Conservation (phyloP, 495 filamentous ascomycete genomes). For the Jackrogersella minutella region DNA sequence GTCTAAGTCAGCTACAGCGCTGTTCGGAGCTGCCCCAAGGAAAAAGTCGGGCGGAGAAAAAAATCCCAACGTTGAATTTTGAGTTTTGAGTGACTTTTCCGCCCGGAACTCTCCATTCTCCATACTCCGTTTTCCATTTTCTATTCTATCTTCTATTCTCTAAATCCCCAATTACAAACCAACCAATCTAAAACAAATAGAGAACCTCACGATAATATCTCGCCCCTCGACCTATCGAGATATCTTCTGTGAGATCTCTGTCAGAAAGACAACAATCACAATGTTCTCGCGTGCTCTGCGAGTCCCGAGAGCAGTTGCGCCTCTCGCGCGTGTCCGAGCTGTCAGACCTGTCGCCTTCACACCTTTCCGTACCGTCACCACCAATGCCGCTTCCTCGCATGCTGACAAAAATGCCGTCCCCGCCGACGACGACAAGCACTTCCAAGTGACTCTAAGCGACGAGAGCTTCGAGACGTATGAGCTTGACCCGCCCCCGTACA, state of each 20-base stretch:
- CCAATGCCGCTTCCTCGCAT: slow-evolving; percentile 90
- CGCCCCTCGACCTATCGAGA: slow-evolving; percentile 8
- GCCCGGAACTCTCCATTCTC: slow-evolving; percentile 39
- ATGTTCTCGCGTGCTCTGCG: slow-evolving; percentile 65
- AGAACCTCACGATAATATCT: slow-evolving; percentile 20
- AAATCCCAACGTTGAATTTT: slow-evolving; percentile 44
- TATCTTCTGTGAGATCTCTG: not conserved
- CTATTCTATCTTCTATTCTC: slow-evolving; percentile 10
- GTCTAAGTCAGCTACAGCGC: slow-evolving; percentile 28
- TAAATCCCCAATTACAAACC: no score
- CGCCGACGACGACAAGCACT: slow-evolving; percentile 87
- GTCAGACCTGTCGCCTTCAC: slow-evolving; percentile 55
- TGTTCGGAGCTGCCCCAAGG: slow-evolving; percentile 21
- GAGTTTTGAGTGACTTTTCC: slow-evolving; percentile 41
- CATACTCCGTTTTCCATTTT: slow-evolving; percentile 5
- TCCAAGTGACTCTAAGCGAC: slow-evolving; percentile 89
- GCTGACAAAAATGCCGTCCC: slow-evolving; percentile 85
- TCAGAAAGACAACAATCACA: slow-evolving; percentile 26
- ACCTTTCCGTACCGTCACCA: slow-evolving; percentile 80
- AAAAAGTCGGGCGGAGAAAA: slow-evolving; percentile 43
- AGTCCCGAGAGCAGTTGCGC: slow-evolving; percentile 52
- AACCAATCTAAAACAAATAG: not conserved
- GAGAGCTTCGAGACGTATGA: slow-evolving; percentile 99
- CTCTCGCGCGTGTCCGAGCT: slow-evolving; percentile 51
- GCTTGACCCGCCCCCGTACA: slow-evolving; percentile 93